A percentile compares a stretch with the other conserved stretches of the same genome.
These are phyloP conservation scores for Daldinia concentrica DNA, from an alignment of 495 filamentous ascomycete species.

Conservation along the genomic window DNA sequence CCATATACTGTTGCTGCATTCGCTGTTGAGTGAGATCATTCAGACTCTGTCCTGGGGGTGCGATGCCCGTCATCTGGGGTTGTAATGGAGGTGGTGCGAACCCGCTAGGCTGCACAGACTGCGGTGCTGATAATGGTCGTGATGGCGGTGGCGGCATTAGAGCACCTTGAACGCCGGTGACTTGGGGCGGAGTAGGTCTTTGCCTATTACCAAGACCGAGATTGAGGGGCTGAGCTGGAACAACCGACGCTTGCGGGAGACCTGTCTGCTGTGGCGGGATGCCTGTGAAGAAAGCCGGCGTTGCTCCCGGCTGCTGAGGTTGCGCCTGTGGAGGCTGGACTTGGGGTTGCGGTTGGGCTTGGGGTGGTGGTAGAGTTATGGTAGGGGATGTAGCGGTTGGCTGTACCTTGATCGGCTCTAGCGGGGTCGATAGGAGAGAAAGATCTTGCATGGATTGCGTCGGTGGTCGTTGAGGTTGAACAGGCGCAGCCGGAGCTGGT, in stretches of 20 bases:
- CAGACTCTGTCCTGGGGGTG: constrained; percentile 78
- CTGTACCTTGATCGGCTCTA: constrained; percentile 75
- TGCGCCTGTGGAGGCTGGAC: constrained; percentile 58
- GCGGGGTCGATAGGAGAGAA: constrained; percentile 75
- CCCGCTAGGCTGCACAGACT: constrained; percentile 77
- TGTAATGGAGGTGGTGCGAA: constrained; percentile 80
- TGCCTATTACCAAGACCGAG: constrained; percentile 64
- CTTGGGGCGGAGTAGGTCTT: constrained; percentile 76
- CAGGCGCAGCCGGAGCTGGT: constrained; percentile 46
- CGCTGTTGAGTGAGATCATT: constrained; percentile 75
- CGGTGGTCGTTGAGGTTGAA: constrained; percentile 60
- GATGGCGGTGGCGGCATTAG: constrained; percentile 80
- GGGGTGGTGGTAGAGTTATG: constrained; percentile 54
- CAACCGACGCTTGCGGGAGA: constrained; percentile 45
- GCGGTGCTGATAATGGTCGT: constrained; percentile 87
- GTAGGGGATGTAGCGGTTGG: constrained; percentile 55
- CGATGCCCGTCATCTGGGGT: constrained; percentile 85
- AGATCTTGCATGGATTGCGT: constrained; percentile 82
- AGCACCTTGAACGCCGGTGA: constrained; percentile 65
- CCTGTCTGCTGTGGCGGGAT: constrained; percentile 46
- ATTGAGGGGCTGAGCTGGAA: constrained; percentile 47
- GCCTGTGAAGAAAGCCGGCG: constrained; percentile 60
- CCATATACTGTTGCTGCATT: constrained; percentile 65
- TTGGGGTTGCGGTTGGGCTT: constrained; percentile 53
- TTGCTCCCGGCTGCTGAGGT: constrained; percentile 61